These are phyloP conservation scores for Phytopythium kandeliae DNA, from an alignment of 352 stramenopile species.

Conservation along the genomic window DNA sequence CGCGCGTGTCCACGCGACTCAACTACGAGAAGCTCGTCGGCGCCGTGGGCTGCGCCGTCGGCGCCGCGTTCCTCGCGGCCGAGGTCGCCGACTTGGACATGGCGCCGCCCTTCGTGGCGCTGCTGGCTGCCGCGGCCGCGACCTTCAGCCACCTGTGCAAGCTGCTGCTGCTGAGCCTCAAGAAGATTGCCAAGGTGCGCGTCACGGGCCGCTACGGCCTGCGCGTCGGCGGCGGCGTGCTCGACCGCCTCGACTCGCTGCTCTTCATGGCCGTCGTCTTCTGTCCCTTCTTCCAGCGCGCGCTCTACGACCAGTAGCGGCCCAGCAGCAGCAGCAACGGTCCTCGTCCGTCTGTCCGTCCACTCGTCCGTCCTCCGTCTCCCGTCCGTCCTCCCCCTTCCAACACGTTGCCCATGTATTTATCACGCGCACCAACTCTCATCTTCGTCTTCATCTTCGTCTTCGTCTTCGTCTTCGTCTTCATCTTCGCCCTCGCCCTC, in stretches of 20 bases:
- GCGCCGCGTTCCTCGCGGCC: constrained; percentile 19
- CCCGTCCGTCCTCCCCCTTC: too few species aligned
- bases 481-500: too few species aligned
- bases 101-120: constrained; percentile 18
- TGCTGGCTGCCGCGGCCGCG: constrained; percentile 27
- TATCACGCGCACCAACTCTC: too few species aligned
- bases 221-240: constrained; percentile 39
- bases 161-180: constrained; percentile 53
- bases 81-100: constrained; percentile 37
- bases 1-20: constrained; percentile 42
- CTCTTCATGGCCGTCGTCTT: constrained; percentile 58
- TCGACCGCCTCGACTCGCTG: constrained; percentile 54
- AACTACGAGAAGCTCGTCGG: constrained; percentile 58
- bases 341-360: too few species aligned
- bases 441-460: too few species aligned
- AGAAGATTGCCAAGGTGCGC: constrained; percentile 48
- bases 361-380: too few species aligned
- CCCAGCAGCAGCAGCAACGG: too few species aligned
- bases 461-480: too few species aligned
- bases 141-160: constrained; percentile 45
- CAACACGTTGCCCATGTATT: too few species aligned
- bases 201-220: constrained; percentile 35
- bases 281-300: constrained; percentile 36
- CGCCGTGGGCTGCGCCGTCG: constrained; percentile 30
- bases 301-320: constrained; percentile 24